phyloP scores from a whole-genome alignment of 2,329 filamentous ascomycete genomes.

The Fusarium pilosicola region DNA sequence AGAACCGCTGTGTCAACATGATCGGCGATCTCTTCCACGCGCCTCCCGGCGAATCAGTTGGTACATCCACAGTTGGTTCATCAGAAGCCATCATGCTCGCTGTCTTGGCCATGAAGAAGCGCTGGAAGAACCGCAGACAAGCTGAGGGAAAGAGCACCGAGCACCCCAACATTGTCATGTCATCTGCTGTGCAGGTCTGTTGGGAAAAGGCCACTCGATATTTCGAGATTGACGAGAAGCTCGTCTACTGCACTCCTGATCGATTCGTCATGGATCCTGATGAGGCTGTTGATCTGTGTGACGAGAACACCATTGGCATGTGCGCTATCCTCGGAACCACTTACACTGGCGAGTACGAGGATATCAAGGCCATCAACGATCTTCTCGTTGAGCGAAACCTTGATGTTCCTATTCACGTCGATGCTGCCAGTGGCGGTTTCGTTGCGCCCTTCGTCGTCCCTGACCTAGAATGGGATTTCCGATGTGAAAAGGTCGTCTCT shows the following conservation, averaged over 20 bases:
- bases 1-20: conserved; percentile 92
- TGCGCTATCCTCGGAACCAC: conserved; percentile 92
- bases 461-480: conserved; percentile 89
- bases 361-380: conserved; percentile 92
- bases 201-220: conserved; percentile 94
- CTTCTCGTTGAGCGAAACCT: conserved; percentile 78
- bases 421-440: conserved; percentile 91
- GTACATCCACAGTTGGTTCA: conserved; percentile 88
- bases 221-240: conserved; percentile 93
- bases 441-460: conserved; percentile 92
- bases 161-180: conserved; percentile 93
- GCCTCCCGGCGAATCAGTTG: conserved; percentile 76
- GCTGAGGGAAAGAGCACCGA: conserved; percentile 84
- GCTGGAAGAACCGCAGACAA: conserved; percentile 88
- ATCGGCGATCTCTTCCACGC: conserved; percentile 91
- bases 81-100: conserved; percentile 89
- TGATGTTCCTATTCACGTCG: conserved; percentile 90
- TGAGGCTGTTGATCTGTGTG: conserved; percentile 68
- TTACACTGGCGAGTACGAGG: conserved; percentile 96
- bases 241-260: conserved; percentile 70
- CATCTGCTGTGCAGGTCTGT: conserved; percentile 93
- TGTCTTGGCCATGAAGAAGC: conserved; percentile 92
- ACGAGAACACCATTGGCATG: conserved; percentile 86
- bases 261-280: conserved; percentile 72
- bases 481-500: conserved; percentile 85